Evolutionary conservation across 805 yeast species (phyloP).

Genomic region (Wickerhamomyces mucosus): DNA sequence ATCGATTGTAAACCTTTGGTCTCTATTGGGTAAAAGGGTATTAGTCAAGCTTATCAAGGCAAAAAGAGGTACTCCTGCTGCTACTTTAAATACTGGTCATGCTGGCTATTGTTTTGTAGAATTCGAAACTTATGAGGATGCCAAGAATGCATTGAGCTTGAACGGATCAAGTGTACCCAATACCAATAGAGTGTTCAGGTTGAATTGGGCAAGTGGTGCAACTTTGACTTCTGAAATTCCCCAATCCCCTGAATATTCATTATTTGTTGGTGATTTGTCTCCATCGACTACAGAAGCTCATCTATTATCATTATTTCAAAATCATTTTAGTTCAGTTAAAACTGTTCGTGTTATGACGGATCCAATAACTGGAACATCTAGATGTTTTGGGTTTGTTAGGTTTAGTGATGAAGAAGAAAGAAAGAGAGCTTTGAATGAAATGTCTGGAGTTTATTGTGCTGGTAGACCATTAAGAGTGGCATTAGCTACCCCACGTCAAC

Average conservation of each 20-base stretch:
- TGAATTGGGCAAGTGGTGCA: slow-evolving; percentile 83
- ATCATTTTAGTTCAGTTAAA: slow-evolving; percentile 54
- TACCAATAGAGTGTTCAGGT: slow-evolving; percentile 52
- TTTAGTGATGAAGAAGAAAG: slow-evolving; percentile 65
- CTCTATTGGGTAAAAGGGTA: slow-evolving; percentile 43
- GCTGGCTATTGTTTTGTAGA: slow-evolving; percentile 77
- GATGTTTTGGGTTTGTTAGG: slow-evolving; percentile 77
- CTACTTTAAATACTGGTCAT: slow-evolving; percentile 26
- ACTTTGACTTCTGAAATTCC: slow-evolving; percentile 63
- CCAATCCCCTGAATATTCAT: slow-evolving; percentile 65
- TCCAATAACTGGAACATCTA: slow-evolving; percentile 65
- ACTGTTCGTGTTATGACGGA: slow-evolving; percentile 84
- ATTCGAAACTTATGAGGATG: slow-evolving; percentile 58
- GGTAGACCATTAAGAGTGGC: slow-evolving; percentile 74
- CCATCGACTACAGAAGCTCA: slow-evolving; percentile 79
- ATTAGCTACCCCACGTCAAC: slow-evolving; percentile 64
- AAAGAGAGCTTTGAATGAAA: slow-evolving; percentile 55
- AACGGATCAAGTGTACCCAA: slow-evolving; percentile 63
- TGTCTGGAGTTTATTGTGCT: slow-evolving; percentile 76
- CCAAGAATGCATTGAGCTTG: slow-evolving; percentile 55
- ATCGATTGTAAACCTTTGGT: slow-evolving; percentile 52
- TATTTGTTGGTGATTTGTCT: slow-evolving; percentile 77
- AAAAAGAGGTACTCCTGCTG: slow-evolving; percentile 29
- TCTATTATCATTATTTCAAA: slow-evolving; percentile 60
- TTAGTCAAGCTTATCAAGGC: slow-evolving; percentile 58